Conservation (phyloP, 208 protist genomes). For the Ichthyophonus hoferi region DNA sequence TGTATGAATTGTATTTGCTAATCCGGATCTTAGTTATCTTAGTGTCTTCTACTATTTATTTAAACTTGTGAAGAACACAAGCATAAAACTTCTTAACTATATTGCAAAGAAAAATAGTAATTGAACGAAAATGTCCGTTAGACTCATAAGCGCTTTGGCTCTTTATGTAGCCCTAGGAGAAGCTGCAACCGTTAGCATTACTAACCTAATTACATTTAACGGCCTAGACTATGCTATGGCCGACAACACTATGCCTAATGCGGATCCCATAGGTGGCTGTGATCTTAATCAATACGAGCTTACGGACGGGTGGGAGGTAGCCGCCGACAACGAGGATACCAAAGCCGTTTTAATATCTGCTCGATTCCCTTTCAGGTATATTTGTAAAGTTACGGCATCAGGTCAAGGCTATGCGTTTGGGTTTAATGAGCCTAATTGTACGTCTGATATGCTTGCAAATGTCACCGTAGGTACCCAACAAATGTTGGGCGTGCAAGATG, state of each 20-base stretch:
- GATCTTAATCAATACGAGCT: neutral
- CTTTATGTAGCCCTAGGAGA: no score
- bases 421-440: neutral
- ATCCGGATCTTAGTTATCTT: no score
- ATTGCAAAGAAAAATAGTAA: no score
- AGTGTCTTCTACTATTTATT: no score
- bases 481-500: neutral
- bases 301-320: neutral
- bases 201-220: neutral
- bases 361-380: neutral
- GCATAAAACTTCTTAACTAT: no score
- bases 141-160: no score
- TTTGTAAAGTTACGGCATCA: neutral
- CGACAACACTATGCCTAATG: neutral
- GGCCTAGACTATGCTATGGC: neutral
- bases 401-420: neutral
- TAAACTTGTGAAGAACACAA: no score
- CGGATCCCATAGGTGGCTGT: neutral
- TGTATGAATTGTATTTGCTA: no score
- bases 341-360: neutral
- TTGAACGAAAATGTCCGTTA: no score
- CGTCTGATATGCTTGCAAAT: neutral
- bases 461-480: neutral
- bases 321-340: neutral
- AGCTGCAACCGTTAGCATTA: neutral